Conservation (phyloP, 345 rosid species). For the Aethionema arabicum region DNA sequence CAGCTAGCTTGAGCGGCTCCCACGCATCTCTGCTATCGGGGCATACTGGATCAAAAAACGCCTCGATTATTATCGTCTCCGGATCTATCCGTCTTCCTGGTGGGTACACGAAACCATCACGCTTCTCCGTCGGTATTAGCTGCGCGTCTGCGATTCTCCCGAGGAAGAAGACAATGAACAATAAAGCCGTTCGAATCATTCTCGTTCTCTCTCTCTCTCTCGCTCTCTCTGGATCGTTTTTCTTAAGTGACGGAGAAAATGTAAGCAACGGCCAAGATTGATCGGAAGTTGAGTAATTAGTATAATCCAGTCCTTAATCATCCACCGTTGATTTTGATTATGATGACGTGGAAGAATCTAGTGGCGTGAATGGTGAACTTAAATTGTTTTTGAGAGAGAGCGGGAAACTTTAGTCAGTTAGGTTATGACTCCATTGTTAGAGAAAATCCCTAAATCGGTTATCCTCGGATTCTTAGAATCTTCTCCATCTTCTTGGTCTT, state of each 20-base stretch:
- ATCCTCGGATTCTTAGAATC: constrained; percentile 31
- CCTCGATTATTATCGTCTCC: constrained; percentile 63
- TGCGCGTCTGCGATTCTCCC: constrained; percentile 44
- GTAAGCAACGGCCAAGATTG: constrained; percentile 11
- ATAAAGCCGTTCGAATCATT: constrained; percentile 25
- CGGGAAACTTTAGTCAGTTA: constrained; percentile 1
- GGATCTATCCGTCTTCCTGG: constrained; percentile 34
- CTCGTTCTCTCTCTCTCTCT: constrained; percentile 10
- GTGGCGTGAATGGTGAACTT: constrained; percentile 1
- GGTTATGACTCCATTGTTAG: constrained; percentile 38
- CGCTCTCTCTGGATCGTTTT: constrained; percentile 14
- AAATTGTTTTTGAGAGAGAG: background rate
- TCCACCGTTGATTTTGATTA: constrained; percentile 14
- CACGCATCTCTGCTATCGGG: constrained; percentile 84
- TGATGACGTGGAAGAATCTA: constrained; percentile 24
- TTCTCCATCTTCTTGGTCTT: constrained; percentile 20
- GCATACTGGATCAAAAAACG: constrained; percentile 89
- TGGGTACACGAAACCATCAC: constrained; percentile 75
- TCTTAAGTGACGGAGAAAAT: background rate
- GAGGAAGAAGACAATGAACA: constrained; percentile 28
- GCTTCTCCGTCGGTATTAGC: constrained; percentile 66
- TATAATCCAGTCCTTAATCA: background rate
- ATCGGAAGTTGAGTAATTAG: background rate
- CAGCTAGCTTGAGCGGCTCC: constrained; percentile 71
- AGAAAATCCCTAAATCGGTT: constrained; percentile 32